A percentile compares a stretch with the other conserved stretches of the same genome.
Evolutionary conservation across 2,329 filamentous ascomycete genomes (phyloP).

Genomic region (Ophiostoma fasciatum): DNA sequence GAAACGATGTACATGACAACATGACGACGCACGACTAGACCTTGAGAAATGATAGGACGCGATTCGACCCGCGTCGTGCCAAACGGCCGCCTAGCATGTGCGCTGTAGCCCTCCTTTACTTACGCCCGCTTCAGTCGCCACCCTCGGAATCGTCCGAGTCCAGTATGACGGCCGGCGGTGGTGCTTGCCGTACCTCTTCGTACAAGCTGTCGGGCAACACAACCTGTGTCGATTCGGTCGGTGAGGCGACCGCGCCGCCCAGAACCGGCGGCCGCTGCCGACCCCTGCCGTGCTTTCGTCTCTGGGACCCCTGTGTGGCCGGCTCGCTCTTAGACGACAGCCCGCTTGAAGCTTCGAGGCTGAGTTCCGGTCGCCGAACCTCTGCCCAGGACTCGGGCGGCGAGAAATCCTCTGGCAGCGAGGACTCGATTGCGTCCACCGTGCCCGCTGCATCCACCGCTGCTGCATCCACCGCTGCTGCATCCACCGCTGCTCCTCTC

Average conservation of each 20-base stretch:
- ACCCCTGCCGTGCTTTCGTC: neutral
- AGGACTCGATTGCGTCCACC: conserved; percentile 10
- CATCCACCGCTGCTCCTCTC: too few relatives aligned
- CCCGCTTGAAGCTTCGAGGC: neutral
- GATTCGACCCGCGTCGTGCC: too few relatives aligned
- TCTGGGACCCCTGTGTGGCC: neutral
- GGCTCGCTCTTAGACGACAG: neutral
- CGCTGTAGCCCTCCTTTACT: too few relatives aligned
- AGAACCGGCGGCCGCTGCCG: neutral
- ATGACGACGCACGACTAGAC: too few relatives aligned
- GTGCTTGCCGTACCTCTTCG: conserved; percentile 23
- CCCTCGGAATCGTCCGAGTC: conserved; percentile 24
- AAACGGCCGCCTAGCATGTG: too few relatives aligned
- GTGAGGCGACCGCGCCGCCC: conserved; percentile 1
- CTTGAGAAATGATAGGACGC: too few relatives aligned
- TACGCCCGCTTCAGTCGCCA: too few relatives aligned
- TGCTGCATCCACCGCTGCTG: too few relatives aligned
- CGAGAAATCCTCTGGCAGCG: neutral
- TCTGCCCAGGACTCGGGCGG: neutral
- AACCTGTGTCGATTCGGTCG: conserved; percentile 29
- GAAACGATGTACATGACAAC: too few relatives aligned
- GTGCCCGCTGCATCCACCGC: too few relatives aligned
- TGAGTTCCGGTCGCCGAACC: neutral
- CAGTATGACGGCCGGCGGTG: conserved; percentile 21
- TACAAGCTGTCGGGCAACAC: conserved; percentile 33